These are phyloP conservation scores for Pneumocystis carinii DNA, from an alignment of 1,139 yeast genomes.

Conservation along the genomic window DNA sequence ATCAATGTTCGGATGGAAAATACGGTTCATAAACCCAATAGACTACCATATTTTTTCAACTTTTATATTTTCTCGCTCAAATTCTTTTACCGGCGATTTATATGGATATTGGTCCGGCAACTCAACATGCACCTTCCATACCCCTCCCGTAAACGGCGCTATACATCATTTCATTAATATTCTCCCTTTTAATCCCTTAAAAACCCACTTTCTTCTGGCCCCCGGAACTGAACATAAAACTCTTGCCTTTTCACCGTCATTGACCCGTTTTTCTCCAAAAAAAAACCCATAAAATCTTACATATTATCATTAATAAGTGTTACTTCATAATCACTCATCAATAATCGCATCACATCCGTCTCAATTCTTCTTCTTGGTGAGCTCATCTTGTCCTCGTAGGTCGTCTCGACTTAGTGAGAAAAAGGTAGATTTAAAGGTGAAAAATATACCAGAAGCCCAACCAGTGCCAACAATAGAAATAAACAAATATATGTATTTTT, in stretches of 20 bases:
- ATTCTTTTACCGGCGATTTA: slow-evolving; percentile 48
- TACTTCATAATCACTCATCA: slow-evolving; percentile 91
- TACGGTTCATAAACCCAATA: slow-evolving; percentile 81
- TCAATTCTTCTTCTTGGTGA: slow-evolving; percentile 82
- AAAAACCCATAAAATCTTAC: slow-evolving; percentile 17
- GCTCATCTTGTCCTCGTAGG: slow-evolving; percentile 23
- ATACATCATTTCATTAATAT: neutral
- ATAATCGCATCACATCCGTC: slow-evolving; percentile 91
- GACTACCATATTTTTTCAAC: slow-evolving; percentile 26
- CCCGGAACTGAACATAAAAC: slow-evolving; percentile 69
- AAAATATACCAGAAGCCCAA: too few relatives aligned
- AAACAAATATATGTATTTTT: too few relatives aligned
- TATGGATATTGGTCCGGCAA: slow-evolving; percentile 92
- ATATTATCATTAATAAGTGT: slow-evolving; percentile 71
- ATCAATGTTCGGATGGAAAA: slow-evolving; percentile 87
- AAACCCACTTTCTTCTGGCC: slow-evolving; percentile 60
- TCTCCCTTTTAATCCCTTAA: neutral
- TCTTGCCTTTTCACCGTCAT: slow-evolving; percentile 38
- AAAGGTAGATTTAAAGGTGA: too few relatives aligned
- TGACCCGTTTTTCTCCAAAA: too few relatives aligned
- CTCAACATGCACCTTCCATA: slow-evolving; percentile 86
- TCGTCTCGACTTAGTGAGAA: too few relatives aligned
- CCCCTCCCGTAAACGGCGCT: slow-evolving; percentile 78
- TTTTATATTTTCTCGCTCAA: neutral
- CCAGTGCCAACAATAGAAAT: too few relatives aligned